Evolutionary conservation across 2,329 filamentous ascomycete species (phyloP).

Genomic region (Ceratocystis colombiana): DNA sequence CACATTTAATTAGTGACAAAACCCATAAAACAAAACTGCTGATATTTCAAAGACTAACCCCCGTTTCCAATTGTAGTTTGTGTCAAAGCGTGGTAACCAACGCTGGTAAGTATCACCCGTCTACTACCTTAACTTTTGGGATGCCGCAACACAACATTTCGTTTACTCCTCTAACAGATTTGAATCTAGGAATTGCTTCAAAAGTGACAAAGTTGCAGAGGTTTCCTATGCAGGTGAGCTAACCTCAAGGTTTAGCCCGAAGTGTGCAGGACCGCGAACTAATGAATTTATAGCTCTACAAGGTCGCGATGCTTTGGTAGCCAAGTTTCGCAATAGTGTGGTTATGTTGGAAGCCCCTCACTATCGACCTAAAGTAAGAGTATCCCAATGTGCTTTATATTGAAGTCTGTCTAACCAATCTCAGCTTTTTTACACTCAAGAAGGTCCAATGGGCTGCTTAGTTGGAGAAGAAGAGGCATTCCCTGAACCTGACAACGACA

Average conservation of each 20-base stretch:
- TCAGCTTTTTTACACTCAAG: slow-evolving; percentile 45
- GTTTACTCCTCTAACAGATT: neutral
- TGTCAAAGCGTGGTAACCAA: slow-evolving; percentile 58
- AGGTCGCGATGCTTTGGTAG: slow-evolving; percentile 78
- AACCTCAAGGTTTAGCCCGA: fast-evolving
- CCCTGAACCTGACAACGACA: slow-evolving; percentile 69
- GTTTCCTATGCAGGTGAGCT: slow-evolving; percentile 87
- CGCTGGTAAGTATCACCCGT: slow-evolving; percentile 48
- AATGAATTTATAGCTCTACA: slow-evolving; percentile 59
- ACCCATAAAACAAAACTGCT: no score
- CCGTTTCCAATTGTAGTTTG: slow-evolving; percentile 46
- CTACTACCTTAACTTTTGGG: neutral
- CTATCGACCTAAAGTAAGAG: slow-evolving; percentile 69
- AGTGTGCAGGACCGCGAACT: neutral
- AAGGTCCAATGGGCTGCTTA: slow-evolving; percentile 38
- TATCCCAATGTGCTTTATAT: neutral
- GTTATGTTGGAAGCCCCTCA: slow-evolving; percentile 80
- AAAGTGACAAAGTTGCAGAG: slow-evolving; percentile 74
- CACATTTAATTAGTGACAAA: no score
- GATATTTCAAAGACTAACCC: neutral
- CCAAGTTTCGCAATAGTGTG: slow-evolving; percentile 93
- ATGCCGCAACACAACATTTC: neutral
- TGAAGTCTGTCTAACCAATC: slow-evolving; percentile 14
- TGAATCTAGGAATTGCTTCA: slow-evolving; percentile 60
- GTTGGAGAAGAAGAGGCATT: slow-evolving; percentile 66